A percentile compares a stretch with the other conserved stretches of the same genome.
Evolutionary conservation across 352 stramenopile genomes (phyloP).

Genomic region (Phytophthora sojae): DNA sequence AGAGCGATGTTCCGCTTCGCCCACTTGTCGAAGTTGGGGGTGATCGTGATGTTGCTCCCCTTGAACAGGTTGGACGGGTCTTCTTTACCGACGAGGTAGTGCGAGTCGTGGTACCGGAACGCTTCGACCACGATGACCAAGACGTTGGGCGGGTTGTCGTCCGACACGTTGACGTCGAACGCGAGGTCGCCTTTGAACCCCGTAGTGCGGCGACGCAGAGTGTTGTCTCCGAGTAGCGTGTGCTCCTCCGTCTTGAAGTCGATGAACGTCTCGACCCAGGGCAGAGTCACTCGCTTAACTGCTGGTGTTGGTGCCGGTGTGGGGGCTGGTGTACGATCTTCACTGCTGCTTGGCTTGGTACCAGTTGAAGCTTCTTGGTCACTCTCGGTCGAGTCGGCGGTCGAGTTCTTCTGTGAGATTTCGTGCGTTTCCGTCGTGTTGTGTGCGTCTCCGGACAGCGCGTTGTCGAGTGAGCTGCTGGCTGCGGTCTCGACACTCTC

Average conservation of each 20-base stretch:
- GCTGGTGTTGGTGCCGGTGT: neutral
- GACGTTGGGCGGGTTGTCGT: conserved; percentile 53
- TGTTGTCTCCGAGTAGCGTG: conserved; percentile 20
- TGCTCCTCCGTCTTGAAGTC: conserved; percentile 16
- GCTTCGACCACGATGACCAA: conserved; percentile 55
- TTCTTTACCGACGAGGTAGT: conserved; percentile 48
- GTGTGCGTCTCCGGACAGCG: neutral
- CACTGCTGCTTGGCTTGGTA: neutral
- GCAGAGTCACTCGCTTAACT: conserved; percentile 1
- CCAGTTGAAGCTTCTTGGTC: neutral
- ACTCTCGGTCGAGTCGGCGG: neutral
- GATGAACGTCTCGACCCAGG: conserved; percentile 14
- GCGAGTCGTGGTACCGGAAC: conserved; percentile 54
- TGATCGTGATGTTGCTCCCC: conserved; percentile 30
- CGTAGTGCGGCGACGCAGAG: conserved; percentile 34
- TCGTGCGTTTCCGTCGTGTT: neutral
- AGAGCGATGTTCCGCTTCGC: conserved; percentile 50
- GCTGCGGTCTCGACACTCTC: neutral
- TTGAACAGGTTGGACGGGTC: conserved; percentile 39
- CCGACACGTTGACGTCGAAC: conserved; percentile 49
- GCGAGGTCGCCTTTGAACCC: conserved; percentile 44
- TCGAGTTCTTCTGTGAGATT: neutral
- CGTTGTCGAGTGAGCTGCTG: neutral
- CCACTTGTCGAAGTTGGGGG: conserved; percentile 52
- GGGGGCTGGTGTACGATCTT: neutral